Base-by-base conservation (phyloP, 2,329 filamentous ascomycete genomes). In the Fusarium concolor region DNA sequence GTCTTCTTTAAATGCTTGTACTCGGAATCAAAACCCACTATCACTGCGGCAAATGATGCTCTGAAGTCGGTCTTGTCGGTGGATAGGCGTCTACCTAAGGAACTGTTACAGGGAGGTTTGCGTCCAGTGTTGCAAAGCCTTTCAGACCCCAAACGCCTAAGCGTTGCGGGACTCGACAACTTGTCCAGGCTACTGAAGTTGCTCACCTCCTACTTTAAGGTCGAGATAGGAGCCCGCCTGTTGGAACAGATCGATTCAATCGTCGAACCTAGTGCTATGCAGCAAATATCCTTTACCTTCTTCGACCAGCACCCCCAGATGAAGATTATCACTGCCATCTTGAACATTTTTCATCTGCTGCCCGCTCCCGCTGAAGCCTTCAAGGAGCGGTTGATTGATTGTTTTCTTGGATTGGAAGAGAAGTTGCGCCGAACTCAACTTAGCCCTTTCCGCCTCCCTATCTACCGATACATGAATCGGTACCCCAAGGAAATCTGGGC, bases 1-100 rank as follows among this genome's bases (percentile, higher is more conserved):
- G 94, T 98, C 2, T 99, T 99, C 81, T 99, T 99, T 86, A 98
- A 97, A 76, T 96, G 93, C 37, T 84, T 99, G 2, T 99, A 99
- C 78, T 95, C 93, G 0, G 94, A 96, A 75, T 96, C 94, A 5
- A 90, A 92, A 45, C 92, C 94, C 39, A 97, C 97, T 4, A 96
- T 97, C 53, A 92, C 96, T 60, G 95, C 96, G 6, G 96, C 96
- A 9, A 97, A 97, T 75, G 90, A 93, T 65, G 95, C 95, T 5
- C 79, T 99, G 59, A 94, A 93, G 73, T 92, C 92, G 24, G 94
- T 98, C 10, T 85, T 99, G 8, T 90, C 91, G 4, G 92, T 96
- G 57, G 96, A 92, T 0, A 93, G 92, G 73, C 97, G 98, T 76
- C 80, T 99, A 26, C 96, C 96, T 0, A 98, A 98, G 76, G 96